Evolutionary conservation across 2,329 filamentous ascomycete species (phyloP).

Genomic region (Epichloe sibirici): DNA sequence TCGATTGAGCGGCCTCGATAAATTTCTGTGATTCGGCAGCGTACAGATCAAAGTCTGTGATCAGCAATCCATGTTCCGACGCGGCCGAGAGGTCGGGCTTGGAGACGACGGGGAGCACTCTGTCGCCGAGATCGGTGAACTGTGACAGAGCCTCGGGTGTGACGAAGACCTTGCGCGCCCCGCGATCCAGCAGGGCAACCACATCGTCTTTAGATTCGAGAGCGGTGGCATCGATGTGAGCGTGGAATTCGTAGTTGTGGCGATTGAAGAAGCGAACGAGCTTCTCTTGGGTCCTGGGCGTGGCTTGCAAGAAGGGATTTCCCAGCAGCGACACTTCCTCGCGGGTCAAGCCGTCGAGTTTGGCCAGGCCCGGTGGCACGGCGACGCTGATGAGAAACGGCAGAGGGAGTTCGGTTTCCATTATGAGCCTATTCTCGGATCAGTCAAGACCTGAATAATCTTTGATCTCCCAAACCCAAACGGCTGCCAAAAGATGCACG

Average conservation of each 20-base stretch:
- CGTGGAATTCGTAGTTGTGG: constrained; percentile 40
- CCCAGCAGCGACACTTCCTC: constrained; percentile 48
- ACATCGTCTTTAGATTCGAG: constrained; percentile 62
- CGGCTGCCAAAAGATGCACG: background rate
- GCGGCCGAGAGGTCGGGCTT: constrained; percentile 32
- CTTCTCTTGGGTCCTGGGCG: constrained; percentile 33
- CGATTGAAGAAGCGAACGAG: constrained; percentile 35
- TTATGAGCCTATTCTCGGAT: constrained; percentile 18
- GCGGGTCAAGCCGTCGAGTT: constrained; percentile 39
- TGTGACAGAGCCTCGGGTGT: constrained; percentile 52
- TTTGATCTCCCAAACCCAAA: background rate
- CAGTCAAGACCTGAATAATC: background rate
- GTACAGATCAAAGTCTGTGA: constrained; percentile 38
- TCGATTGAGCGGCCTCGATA: constrained; percentile 30
- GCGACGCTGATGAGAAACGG: constrained; percentile 50
- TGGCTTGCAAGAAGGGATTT: constrained; percentile 44
- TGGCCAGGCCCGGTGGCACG: constrained; percentile 34
- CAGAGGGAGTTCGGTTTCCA: constrained; percentile 53
- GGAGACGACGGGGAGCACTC: constrained; percentile 41
- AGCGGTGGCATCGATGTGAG: constrained; percentile 65
- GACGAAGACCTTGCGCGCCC: constrained; percentile 77
- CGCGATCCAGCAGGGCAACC: constrained; percentile 69
- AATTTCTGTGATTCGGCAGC: constrained; percentile 29
- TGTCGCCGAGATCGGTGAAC: constrained; percentile 41
- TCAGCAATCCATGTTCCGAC: constrained; percentile 37